phyloP scores from a whole-genome alignment of 345 rosid species.

The Diplotaxis tenuifolia region DNA sequence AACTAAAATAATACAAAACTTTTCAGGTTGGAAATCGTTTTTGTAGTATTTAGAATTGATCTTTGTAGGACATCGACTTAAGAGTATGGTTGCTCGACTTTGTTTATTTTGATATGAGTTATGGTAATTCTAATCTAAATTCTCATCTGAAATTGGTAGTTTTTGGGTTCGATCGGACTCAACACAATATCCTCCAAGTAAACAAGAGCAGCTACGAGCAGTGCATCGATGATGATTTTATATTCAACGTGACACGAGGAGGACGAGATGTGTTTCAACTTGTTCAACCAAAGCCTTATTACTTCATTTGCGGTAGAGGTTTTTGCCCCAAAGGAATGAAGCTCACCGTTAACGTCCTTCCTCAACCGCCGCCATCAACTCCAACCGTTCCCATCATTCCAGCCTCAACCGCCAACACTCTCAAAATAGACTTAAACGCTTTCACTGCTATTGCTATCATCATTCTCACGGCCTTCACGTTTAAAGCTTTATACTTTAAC shows the following conservation, averaged over 20 bases:
- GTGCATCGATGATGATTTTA: slow-evolving; percentile 48
- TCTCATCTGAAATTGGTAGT: slow-evolving; percentile 8
- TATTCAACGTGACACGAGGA: slow-evolving; percentile 54
- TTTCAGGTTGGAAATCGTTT: not conserved
- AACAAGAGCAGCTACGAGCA: slow-evolving; percentile 54
- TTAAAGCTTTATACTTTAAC: not conserved
- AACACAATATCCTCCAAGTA: slow-evolving; percentile 54
- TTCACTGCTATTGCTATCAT: not conserved
- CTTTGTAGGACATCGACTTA: not conserved
- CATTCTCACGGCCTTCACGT: not conserved
- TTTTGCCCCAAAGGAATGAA: slow-evolving; percentile 63
- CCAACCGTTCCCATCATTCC: not conserved
- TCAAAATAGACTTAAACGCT: not conserved
- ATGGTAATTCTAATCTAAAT: not conserved
- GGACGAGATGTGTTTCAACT: slow-evolving; percentile 68
- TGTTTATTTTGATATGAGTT: not conserved
- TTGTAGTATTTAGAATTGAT: not conserved
- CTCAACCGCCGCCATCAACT: slow-evolving; percentile 16
- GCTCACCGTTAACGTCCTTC: slow-evolving; percentile 39
- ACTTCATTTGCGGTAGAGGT: slow-evolving; percentile 61
- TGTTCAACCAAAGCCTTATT: slow-evolving; percentile 45
- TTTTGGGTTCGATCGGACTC: slow-evolving; percentile 49
- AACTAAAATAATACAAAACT: not conserved
- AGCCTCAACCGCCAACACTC: not conserved
- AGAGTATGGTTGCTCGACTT: not conserved